These are phyloP conservation scores for Termitomyces sp. DNA, from an alignment of 768 basidiomycete species.

Conservation along the genomic window DNA sequence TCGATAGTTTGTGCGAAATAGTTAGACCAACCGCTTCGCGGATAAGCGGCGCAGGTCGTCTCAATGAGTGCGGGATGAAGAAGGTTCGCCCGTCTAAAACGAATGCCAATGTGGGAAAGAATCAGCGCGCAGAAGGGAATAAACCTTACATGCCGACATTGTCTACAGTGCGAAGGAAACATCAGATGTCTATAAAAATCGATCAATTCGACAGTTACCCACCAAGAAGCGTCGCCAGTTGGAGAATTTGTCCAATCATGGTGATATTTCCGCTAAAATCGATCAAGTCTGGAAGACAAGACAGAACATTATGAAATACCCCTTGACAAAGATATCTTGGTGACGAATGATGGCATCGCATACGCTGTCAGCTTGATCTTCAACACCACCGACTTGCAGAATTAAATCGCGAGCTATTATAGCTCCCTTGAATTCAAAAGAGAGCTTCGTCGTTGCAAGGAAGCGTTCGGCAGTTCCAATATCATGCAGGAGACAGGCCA, in stretches of 20 bases:
- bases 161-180: slow-evolving; percentile 20
- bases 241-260: slow-evolving; percentile 42
- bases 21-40: slow-evolving; percentile 40
- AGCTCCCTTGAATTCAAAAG: slow-evolving; percentile 52
- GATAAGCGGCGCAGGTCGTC: slow-evolving; percentile 32
- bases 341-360: slow-evolving; percentile 47
- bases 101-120: slow-evolving; percentile 1
- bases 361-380: slow-evolving; percentile 47
- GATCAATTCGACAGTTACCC: slow-evolving; percentile 7
- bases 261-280: slow-evolving; percentile 40
- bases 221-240: slow-evolving; percentile 45
- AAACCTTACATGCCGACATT: slow-evolving; percentile 37
- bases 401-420: slow-evolving; percentile 47
- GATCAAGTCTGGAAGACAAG: not conserved
- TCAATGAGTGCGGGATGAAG: slow-evolving; percentile 35
- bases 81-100: slow-evolving; percentile 35
- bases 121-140: not conserved
- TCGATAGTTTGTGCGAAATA: slow-evolving; percentile 38
- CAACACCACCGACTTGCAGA: slow-evolving; percentile 32
- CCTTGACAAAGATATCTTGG: slow-evolving; percentile 42
- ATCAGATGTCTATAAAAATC: not conserved
- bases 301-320: slow-evolving; percentile 19
- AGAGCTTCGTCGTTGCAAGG: slow-evolving; percentile 47
- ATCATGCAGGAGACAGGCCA: slow-evolving; percentile 47
- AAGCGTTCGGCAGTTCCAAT: slow-evolving; percentile 45